Evolutionary conservation across 2,329 filamentous ascomycete genomes (phyloP), one percentile per base, ranked within the genome.

Genomic region (Plenodomus tracheiphilus): DNA sequence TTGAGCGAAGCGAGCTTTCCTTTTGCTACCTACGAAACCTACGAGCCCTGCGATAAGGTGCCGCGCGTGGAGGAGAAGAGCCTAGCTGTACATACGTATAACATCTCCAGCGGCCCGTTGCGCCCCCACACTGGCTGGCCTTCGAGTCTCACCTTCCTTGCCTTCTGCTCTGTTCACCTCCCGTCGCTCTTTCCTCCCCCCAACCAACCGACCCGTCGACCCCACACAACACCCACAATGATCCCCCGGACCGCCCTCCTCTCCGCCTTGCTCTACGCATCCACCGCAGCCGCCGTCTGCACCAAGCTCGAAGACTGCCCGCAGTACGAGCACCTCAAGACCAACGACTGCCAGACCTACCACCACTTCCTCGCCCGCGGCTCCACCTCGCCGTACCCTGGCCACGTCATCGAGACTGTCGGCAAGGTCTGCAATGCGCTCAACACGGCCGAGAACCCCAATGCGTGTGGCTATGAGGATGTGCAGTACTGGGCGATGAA

Each of bases 231-330:
- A 5, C 20, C 39, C 46, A 41, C 45, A 18, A 64, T 64, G 61
- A 59, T 64, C 44, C 45, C 50, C 43, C 58, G 58, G 49, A 42
- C 44, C 22, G 39, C 54, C 17, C 42, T 59, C 32, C 6, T 32
- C 9, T 58, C 54, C 22, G 54, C 56, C 39, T 54, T 61, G 18
- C 47, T 64, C 22, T 56, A 54, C 40, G 54, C 54, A 30, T 48
- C 56, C 13, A 43, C 50, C 30, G 51, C 48, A 17, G 40, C 56
- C 25, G 61, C 61, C 7, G 61, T 64, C 32, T 64, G 61, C 54
- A 64, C 61, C 42, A 64, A 64, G 35, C 61, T 64, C 43, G 57
- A 59, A 28, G 51, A 65, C 54, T 65, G 62, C 42, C 59, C 59
- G 0, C 54, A 63, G 39, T 61, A 51, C 39, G 54, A 62, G 45